These are phyloP conservation scores for Akanthomyces muscarius DNA, from an alignment of 2,329 filamentous ascomycete species.

Conservation along the genomic window DNA sequence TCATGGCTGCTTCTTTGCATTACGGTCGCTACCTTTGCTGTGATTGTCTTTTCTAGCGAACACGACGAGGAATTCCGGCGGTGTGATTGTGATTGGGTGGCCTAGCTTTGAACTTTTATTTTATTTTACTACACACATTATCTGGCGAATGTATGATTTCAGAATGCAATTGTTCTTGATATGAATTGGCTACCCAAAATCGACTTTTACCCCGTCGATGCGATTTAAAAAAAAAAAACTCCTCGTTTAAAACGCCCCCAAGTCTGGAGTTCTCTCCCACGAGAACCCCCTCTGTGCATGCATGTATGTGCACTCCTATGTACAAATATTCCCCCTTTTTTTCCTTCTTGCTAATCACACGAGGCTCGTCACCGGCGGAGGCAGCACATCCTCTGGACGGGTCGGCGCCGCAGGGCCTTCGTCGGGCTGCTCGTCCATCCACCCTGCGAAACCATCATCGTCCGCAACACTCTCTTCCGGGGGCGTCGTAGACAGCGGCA, in stretches of 20 bases:
- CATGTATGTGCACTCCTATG: neutral
- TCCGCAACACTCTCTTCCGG: constrained; percentile 18
- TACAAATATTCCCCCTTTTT: neutral
- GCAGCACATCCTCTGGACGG: neutral
- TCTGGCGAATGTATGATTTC: too few relatives aligned
- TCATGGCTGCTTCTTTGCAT: too few relatives aligned
- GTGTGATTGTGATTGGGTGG: neutral
- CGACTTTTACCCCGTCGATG: too few relatives aligned
- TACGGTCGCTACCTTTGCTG: neutral
- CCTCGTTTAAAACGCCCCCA: neutral
- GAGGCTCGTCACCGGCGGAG: neutral
- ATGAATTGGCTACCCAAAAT: too few relatives aligned
- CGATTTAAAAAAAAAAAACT: neutral
- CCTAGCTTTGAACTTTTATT: neutral
- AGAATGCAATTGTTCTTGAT: neutral
- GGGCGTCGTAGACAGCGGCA: constrained; percentile 17
- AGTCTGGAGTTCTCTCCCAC: neutral
- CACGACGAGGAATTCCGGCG: neutral
- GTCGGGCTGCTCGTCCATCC: constrained; percentile 25
- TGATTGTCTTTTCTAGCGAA: neutral
- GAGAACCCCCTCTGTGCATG: neutral
- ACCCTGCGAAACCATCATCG: constrained; percentile 27
- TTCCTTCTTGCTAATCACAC: neutral
- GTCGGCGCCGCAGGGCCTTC: neutral
- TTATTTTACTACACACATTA: too few relatives aligned